Percentiles rank a stretch among this genome's conserved stretches.
These are phyloP conservation scores for Colletotrichum sp. DNA, from an alignment of 2,329 filamentous ascomycete genomes.

Conservation along the genomic window DNA sequence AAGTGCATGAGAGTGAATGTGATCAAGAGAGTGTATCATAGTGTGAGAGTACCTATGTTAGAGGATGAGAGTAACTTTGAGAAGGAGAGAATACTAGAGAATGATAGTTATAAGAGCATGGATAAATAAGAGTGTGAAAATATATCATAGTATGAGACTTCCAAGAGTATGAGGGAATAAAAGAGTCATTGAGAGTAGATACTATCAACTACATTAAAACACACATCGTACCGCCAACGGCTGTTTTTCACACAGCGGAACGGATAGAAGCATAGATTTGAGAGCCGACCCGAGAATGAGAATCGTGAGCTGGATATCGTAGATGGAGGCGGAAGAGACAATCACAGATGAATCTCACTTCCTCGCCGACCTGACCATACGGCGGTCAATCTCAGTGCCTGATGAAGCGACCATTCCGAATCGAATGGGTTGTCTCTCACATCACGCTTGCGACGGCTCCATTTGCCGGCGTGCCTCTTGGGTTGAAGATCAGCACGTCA, in stretches of 20 bases:
- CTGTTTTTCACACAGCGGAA: neutral
- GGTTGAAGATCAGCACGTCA: neutral
- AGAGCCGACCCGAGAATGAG: neutral
- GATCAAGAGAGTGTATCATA: too few relatives aligned
- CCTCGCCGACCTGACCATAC: neutral
- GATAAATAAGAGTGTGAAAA: neutral
- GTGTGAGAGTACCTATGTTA: neutral
- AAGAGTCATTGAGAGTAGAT: neutral
- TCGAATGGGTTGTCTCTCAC: neutral
- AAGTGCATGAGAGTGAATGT: neutral
- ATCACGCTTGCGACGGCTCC: neutral
- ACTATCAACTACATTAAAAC: neutral
- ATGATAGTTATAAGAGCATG: too few relatives aligned
- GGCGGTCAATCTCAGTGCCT: neutral
- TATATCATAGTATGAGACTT: neutral
- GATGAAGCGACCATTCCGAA: neutral
- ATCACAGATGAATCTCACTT: neutral
- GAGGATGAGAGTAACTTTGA: too few relatives aligned
- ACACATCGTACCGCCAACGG: neutral
- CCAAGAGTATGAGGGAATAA: neutral
- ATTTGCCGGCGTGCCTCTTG: neutral
- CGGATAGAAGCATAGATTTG: neutral
- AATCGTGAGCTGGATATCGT: neutral
- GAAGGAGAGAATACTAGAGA: too few relatives aligned
- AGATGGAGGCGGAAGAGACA: neutral